Evolutionary conservation across 345 rosid species (phyloP).

Genomic region (Hypericum perforatum): DNA sequence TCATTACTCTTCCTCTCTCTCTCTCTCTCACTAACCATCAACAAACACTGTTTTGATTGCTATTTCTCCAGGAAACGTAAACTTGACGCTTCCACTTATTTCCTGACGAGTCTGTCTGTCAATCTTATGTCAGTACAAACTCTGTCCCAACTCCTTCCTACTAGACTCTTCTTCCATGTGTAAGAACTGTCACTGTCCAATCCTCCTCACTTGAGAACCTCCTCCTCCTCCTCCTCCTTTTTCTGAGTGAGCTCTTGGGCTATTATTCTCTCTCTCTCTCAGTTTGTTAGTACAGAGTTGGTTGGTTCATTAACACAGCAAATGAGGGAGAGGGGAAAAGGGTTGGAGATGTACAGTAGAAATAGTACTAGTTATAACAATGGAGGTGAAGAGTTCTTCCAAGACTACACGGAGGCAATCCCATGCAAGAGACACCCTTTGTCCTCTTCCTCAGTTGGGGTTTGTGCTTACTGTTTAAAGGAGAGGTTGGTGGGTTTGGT

Average conservation of each 20-base stretch:
- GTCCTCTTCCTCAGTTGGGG: constrained; percentile 46
- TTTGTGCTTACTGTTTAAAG: constrained; percentile 75
- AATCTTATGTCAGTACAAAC: constrained; percentile 23
- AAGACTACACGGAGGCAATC: constrained; percentile 44
- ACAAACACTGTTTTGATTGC: no score
- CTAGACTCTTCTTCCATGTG: no score
- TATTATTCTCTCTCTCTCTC: constrained; percentile 16
- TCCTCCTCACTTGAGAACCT: constrained; percentile 18
- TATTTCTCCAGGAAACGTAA: constrained; percentile 44
- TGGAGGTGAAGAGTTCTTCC: constrained; percentile 18
- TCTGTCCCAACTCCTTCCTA: no score
- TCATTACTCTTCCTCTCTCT: constrained; percentile 25
- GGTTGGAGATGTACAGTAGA: constrained; percentile 33
- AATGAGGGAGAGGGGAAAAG: constrained; percentile 88
- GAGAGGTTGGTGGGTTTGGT: constrained; percentile 80
- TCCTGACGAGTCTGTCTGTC: constrained; percentile 16
- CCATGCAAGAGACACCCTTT: constrained; percentile 87
- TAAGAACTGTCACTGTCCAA: constrained; percentile 25
- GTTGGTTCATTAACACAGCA: constrained; percentile 11
- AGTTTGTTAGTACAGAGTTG: no score
- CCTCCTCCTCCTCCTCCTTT: background rate
- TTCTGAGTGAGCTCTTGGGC: no score
- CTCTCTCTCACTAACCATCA: background rate
- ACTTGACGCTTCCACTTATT: constrained; percentile 48
- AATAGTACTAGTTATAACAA: constrained; percentile 17